Conservation (phyloP, 495 filamentous ascomycete species). For the Hypoxylon cercidicola region DNA sequence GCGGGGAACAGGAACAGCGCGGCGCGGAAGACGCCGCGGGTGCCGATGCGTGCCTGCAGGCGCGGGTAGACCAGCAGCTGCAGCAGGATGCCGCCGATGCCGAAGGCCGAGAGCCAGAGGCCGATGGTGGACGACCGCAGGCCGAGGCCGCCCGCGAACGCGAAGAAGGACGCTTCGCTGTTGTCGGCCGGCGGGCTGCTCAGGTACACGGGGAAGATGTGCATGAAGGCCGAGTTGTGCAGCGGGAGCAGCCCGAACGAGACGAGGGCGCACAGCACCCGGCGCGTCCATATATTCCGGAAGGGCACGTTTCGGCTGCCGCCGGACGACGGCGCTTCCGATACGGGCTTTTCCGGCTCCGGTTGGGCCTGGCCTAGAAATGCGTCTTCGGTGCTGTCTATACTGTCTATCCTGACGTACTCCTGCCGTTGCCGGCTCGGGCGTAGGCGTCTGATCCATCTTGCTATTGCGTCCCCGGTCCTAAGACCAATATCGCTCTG, state of each 20-base stretch:
- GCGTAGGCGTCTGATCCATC: constrained; percentile 47
- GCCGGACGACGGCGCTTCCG: constrained; percentile 31
- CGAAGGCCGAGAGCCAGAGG: constrained; percentile 74
- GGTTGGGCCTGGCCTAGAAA: constrained; percentile 37
- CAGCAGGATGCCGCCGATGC: constrained; percentile 72
- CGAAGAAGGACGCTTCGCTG: constrained; percentile 61
- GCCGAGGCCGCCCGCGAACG: constrained; percentile 78
- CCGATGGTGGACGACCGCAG: constrained; percentile 75
- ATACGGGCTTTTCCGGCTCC: constrained; percentile 43
- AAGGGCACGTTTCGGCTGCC: constrained; percentile 60
- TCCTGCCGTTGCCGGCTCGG: constrained; percentile 7
- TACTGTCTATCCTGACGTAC: constrained; percentile 24
- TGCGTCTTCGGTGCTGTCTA: constrained; percentile 23
- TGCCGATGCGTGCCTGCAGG: constrained; percentile 69
- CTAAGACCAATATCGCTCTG: constrained; percentile 45
- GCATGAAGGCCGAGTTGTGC: constrained; percentile 79
- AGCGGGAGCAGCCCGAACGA: constrained; percentile 74
- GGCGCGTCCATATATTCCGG: constrained; percentile 69
- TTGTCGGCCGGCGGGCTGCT: constrained; percentile 69
- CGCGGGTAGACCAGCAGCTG: constrained; percentile 77
- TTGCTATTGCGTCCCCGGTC: constrained; percentile 16
- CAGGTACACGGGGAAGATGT: constrained; percentile 77
- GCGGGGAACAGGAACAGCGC: constrained; percentile 72
- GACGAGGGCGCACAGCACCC: constrained; percentile 69
- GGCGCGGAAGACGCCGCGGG: constrained; percentile 66